Conservation (phyloP, 345 rosid genomes). For the Eucalyptus marginata region DNA sequence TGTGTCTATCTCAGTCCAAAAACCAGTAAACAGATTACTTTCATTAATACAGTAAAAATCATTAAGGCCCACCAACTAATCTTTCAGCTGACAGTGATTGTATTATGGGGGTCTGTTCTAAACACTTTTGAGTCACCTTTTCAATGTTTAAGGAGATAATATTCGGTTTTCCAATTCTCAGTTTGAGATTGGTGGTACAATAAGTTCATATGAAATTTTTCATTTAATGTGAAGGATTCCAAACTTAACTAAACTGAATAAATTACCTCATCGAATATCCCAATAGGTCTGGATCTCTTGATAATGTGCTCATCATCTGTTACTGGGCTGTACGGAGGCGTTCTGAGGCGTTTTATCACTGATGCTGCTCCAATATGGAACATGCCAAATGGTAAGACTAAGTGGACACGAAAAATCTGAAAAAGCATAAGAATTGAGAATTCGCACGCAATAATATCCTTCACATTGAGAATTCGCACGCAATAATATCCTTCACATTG, state of each 20-base stretch:
- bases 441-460: background rate
- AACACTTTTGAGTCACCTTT: background rate
- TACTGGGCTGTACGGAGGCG: slow-evolving; percentile 55
- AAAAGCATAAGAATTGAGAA: background rate
- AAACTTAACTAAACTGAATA: background rate
- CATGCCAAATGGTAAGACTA: background rate
- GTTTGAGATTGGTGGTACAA: background rate
- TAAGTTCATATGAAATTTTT: background rate
- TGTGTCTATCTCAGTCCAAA: background rate
- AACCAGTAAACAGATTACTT: background rate
- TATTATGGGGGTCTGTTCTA: background rate
- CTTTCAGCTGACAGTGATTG: background rate
- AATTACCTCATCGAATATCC: slow-evolving; percentile 60
- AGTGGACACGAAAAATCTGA: background rate
- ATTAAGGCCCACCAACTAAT: background rate
- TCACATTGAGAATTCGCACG: too few species aligned
- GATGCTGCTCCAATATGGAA: slow-evolving; percentile 15
- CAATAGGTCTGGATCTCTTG: slow-evolving; percentile 67
- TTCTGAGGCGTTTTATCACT: slow-evolving; percentile 57
- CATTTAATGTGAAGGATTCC: background rate
- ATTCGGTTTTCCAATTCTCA: background rate
- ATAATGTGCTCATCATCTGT: slow-evolving; percentile 61
- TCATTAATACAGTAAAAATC: background rate
- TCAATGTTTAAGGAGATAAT: background rate
- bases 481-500: too few species aligned